A percentile compares a stretch with the other conserved stretches of the same genome.
Evolutionary conservation across 2,329 filamentous ascomycete genomes (phyloP).

Genomic region (Aspergillus tanneri): DNA sequence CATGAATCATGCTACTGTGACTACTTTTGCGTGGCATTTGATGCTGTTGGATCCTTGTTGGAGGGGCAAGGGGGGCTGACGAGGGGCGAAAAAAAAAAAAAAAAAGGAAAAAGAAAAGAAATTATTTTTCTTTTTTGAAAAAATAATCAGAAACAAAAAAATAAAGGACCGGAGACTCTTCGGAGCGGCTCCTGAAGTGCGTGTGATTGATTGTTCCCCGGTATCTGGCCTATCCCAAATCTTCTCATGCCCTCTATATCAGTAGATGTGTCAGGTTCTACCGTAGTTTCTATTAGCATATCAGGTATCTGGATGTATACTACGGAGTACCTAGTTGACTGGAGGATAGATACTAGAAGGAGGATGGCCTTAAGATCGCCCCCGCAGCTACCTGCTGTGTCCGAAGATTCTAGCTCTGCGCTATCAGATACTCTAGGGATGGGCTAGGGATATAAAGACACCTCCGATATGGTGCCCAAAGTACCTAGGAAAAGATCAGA

Average conservation of each 20-base stretch:
- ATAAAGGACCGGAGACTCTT: not conserved
- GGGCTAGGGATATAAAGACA: conserved; percentile 10
- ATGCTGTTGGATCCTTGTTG: conserved; percentile 20
- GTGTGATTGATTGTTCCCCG: conserved; percentile 8
- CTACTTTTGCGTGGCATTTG: conserved; percentile 21
- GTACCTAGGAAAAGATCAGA: not conserved
- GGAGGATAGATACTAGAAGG: not conserved
- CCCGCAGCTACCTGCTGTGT: conserved; percentile 24
- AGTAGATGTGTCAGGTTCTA: too few relatives aligned
- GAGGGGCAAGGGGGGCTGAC: conserved; percentile 24
- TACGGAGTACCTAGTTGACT: not conserved
- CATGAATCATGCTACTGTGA: conserved; percentile 20
- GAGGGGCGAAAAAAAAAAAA: conserved; percentile 17
- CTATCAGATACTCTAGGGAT: conserved; percentile 22
- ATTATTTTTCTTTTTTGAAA: not conserved
- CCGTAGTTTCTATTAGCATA: conserved; percentile 4
- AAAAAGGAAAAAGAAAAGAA: conserved; percentile 4
- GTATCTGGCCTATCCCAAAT: not conserved
- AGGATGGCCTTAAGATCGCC: conserved; percentile 9
- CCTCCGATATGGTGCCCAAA: not conserved
- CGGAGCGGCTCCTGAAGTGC: conserved; percentile 6
- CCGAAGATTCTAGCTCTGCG: conserved; percentile 25
- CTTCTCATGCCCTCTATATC: conserved; percentile 3
- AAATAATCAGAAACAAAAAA: conserved; percentile 6
- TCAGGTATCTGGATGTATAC: not conserved